These are phyloP conservation scores for Pouteria glomerata DNA, from an alignment of 148 eudicot genomes.

Conservation along the genomic window DNA sequence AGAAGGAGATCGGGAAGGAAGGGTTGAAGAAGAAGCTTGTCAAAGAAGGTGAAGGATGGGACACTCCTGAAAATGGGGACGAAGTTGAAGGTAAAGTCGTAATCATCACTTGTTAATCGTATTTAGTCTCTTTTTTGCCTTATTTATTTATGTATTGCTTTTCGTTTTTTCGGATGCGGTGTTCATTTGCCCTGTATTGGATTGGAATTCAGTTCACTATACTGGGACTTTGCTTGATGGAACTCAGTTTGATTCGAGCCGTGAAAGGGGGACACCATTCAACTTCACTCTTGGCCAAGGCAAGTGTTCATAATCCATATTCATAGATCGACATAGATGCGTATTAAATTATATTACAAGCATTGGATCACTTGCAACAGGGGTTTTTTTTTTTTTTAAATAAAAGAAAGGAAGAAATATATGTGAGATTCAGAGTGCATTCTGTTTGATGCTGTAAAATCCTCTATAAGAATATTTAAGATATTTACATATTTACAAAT, in stretches of 20 bases:
- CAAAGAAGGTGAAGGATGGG: slow-evolving; percentile 85
- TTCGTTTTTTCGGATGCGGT: not conserved
- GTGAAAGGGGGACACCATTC: slow-evolving; percentile 78
- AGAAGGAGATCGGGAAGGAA: slow-evolving; percentile 68
- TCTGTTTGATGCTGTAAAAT: too few relatives aligned
- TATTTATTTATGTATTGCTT: not conserved
- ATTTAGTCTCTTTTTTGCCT: not conserved
- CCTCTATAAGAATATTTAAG: too few relatives aligned
- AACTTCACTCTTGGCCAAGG: slow-evolving; percentile 95
- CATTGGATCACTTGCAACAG: too few relatives aligned
- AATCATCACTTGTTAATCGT: not conserved
- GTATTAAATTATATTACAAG: too few relatives aligned
- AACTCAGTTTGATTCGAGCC: slow-evolving; percentile 88
- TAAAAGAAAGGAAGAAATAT: too few relatives aligned
- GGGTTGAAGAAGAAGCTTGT: slow-evolving; percentile 93
- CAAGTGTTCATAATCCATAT: too few relatives aligned
- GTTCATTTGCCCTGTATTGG: slow-evolving; percentile 1
- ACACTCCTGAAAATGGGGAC: slow-evolving; percentile 81
- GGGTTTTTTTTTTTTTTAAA: too few relatives aligned
- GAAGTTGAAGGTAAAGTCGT: slow-evolving; percentile 71
- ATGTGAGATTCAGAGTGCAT: too few relatives aligned
- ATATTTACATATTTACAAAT: too few relatives aligned
- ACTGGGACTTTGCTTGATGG: slow-evolving; percentile 94
- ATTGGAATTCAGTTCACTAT: slow-evolving; percentile 68
- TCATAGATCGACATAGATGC: too few relatives aligned